Evolutionary conservation across 257 asterid species (phyloP), one percentile per base, ranked within the genome.

Genomic region (Ajuga chamaepitys): DNA sequence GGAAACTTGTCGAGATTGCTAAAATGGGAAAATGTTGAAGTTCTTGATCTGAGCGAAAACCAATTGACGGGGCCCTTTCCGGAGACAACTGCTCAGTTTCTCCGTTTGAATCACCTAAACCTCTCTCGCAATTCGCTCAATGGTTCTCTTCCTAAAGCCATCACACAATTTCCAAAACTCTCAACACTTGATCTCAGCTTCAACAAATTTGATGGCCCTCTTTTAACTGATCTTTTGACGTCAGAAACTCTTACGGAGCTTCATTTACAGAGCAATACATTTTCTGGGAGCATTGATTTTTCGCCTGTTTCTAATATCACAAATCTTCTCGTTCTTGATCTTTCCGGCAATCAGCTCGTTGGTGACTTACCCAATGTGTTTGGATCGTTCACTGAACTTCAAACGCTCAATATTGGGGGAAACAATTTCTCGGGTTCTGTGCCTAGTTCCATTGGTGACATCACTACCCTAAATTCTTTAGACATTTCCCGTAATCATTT

Each of bases 1-100:
- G 99, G 99, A 34, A 83, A 83, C 42, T 74, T 93, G 48, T 75
- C 88, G 3, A 73, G 87, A 62, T 48, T 89, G 80, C 77, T 79
- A 73, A 89, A 88, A 75, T 93, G 97, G 99, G 99, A 80, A 26
- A 86, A 86, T 72, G 64, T 93, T 18, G 97, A 93, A 75, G 45
- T 80, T 48, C 89, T 93, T 51, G 97, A 93, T 77, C 88, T 90
- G 52, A 89, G 99, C 74, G 87, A 78, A 73, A 93, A 93, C 66
- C 82, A 68, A 35, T 72, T 93, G 79, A 45, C 77, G 2, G 99
- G 99, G 26, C 26, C 82, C 75, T 74, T 93, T 46, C 95, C 93
- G 5, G 95, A 87, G 73, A 85, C 62, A 18, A 89, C 95, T 18
- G 86, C 95, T 17, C 97, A 88, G 24, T 89, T 93, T 71, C 66